Conservation (phyloP, 108 stramenopile genomes). For the Hondaea fermentalgiana region DNA sequence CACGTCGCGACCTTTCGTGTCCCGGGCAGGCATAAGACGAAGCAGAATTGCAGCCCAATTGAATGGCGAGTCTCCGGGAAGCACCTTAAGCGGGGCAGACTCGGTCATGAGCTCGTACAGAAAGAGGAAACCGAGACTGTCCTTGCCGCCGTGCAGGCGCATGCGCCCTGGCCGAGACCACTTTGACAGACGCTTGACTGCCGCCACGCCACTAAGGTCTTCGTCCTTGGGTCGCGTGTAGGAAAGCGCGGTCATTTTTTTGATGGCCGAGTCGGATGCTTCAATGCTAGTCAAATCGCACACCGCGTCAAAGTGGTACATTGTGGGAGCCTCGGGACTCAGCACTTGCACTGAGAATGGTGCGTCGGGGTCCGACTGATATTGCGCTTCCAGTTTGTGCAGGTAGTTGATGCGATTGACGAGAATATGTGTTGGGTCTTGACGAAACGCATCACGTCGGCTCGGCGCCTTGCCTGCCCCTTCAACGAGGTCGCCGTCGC, state of each 20-base stretch:
- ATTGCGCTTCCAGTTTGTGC: slow-evolving; percentile 8
- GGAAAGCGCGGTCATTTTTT: neutral
- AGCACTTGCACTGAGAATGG: neutral
- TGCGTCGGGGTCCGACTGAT: neutral
- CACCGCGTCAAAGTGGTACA: neutral
- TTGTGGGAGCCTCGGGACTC: neutral
- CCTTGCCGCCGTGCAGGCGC: neutral
- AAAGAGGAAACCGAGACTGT: slow-evolving; percentile 76
- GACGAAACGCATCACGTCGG: neutral
- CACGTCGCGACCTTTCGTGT: slow-evolving; percentile 68
- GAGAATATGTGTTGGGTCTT: neutral
- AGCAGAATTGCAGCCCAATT: slow-evolving; percentile 88
- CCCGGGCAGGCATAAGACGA: slow-evolving; percentile 74
- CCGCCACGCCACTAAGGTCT: neutral
- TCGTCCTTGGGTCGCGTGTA: slow-evolving; percentile 14
- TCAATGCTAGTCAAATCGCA: neutral
- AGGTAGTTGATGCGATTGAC: slow-evolving; percentile 8
- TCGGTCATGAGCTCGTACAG: slow-evolving; percentile 86
- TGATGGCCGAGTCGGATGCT: neutral
- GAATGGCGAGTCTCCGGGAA: slow-evolving; percentile 79
- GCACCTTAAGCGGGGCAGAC: slow-evolving; percentile 76
- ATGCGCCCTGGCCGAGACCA: neutral
- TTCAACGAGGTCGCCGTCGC: neutral
- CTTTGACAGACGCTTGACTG: neutral
- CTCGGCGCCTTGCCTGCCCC: neutral